A percentile compares a stretch with the other conserved stretches of the same genome.
Conservation (phyloP, 352 stramenopile species). For the Phytopythium montanum region DNA sequence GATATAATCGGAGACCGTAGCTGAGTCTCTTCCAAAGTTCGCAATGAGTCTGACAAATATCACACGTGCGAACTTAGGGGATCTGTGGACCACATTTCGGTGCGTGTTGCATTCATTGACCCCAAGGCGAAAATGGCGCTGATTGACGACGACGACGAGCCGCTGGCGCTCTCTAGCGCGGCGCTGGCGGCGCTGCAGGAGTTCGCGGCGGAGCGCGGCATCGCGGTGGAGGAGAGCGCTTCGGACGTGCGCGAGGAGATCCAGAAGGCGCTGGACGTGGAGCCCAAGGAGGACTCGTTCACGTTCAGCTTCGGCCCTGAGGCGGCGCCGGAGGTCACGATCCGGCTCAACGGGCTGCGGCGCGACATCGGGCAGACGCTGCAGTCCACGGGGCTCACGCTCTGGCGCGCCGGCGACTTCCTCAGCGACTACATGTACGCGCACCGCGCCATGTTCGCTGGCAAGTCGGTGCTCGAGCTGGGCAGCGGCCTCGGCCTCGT, state of each 20-base stretch:
- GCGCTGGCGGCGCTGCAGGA: conserved; percentile 44
- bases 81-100: background rate
- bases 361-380: conserved; percentile 62
- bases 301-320: conserved; percentile 39
- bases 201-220: conserved; percentile 48
- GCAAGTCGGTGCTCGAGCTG: conserved; percentile 43
- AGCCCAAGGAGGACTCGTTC: conserved; percentile 63
- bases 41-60: background rate
- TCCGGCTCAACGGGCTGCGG: conserved; percentile 48
- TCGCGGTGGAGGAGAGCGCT: conserved; percentile 34
- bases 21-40: background rate
- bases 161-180: conserved; percentile 39
- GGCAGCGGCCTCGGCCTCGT: conserved; percentile 57
- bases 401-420: conserved; percentile 61
- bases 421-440: conserved; percentile 56
- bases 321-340: conserved; percentile 32
- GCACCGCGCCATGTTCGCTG: conserved; percentile 25
- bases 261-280: conserved; percentile 54
- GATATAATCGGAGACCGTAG: background rate
- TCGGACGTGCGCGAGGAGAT: conserved; percentile 44
- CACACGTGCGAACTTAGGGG: background rate
- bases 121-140: background rate
- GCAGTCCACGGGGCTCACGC: conserved; percentile 54
- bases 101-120: background rate
- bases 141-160: conserved; percentile 33